Conservation (phyloP, 345 rosid genomes). For the Combretum micranthum region DNA sequence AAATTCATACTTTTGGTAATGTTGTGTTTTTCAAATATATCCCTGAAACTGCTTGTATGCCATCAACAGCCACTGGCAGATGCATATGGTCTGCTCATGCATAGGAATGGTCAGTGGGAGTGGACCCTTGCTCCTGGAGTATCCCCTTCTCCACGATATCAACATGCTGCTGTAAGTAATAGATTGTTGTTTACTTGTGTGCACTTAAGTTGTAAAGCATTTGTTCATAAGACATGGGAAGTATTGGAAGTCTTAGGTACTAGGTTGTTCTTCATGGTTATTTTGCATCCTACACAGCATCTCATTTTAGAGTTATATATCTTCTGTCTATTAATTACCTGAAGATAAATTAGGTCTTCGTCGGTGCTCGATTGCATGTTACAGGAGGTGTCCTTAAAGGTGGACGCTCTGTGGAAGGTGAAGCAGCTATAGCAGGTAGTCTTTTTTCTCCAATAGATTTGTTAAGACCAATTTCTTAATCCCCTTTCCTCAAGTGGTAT, state of each 20-base stretch:
- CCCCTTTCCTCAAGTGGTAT: not conserved
- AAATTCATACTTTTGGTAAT: not conserved
- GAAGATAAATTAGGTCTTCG: constrained; percentile 58
- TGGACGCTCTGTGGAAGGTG: constrained; percentile 80
- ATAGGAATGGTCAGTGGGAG: constrained; percentile 99
- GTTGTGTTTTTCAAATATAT: not conserved
- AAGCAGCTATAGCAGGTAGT: constrained; percentile 87
- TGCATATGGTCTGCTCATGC: constrained; percentile 97
- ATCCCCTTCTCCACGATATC: constrained; percentile 94
- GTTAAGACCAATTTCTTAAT: not conserved
- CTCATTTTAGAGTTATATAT: not conserved
- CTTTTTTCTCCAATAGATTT: constrained; percentile 4
- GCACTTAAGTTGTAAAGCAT: not conserved
- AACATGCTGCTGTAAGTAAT: constrained; percentile 84
- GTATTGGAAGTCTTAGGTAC: not conserved
- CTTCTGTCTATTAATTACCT: not conserved
- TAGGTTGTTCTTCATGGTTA: not conserved
- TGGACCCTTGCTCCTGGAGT: constrained; percentile 99
- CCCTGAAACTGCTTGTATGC: constrained; percentile 7
- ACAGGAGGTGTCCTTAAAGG: constrained; percentile 89
- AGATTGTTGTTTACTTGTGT: constrained; percentile 1
- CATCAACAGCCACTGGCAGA: constrained; percentile 78
- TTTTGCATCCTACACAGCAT: no score
- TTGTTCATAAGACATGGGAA: not conserved
- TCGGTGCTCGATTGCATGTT: constrained; percentile 94